Evolutionary conservation across 2,329 filamentous ascomycete species (phyloP), one percentile per base, ranked within the genome.

Genomic region (Cladosporium oxysporum): DNA sequence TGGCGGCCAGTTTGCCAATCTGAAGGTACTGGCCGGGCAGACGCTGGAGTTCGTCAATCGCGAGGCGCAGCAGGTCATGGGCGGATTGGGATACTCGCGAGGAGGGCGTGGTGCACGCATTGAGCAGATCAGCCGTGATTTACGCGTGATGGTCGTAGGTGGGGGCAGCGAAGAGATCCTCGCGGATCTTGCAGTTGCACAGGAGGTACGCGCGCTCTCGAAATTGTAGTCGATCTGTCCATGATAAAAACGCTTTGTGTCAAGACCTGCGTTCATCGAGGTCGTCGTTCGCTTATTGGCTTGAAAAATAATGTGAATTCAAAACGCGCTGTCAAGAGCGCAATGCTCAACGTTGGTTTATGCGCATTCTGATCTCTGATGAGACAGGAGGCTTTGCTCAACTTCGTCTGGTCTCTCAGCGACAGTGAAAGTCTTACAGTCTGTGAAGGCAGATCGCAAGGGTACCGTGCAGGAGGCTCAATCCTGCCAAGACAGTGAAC

Each of bases 11-110:
- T 83, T 80, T 14, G 82, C 82, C 0, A 72, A 82, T 66, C 66
- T 82, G 29, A 84, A 84, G 66, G 79, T 83, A 2, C 79, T 83
- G 74, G 80, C 78, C 23, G 83, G 81, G 0, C 75, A 79, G 53
- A 81, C 80, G 61, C 71, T 85, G 21, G 83, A 84, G 70, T 81
- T 81, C 66, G 81, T 79, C 53, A 79, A 79, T 33, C 78, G 83
- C 21, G 83, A 85, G 68, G 82, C 82, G 1, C 82, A 84, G 71
- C 83, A 85, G 71, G 77, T 84, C 28, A 76, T 85, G 72, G 82
- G 82, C 10, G 82, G 82, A 0, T 75, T 80, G 6, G 81, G 82
- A 5, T 84, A 83, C 71, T 78, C 80, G 21, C 80, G 77, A 66
- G 77, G 78, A 47, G 82, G 82, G 0, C 80, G 78, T 60, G 82